These are phyloP conservation scores for Lycium barbarum DNA, from an alignment of 257 asterid species.

Conservation along the genomic window DNA sequence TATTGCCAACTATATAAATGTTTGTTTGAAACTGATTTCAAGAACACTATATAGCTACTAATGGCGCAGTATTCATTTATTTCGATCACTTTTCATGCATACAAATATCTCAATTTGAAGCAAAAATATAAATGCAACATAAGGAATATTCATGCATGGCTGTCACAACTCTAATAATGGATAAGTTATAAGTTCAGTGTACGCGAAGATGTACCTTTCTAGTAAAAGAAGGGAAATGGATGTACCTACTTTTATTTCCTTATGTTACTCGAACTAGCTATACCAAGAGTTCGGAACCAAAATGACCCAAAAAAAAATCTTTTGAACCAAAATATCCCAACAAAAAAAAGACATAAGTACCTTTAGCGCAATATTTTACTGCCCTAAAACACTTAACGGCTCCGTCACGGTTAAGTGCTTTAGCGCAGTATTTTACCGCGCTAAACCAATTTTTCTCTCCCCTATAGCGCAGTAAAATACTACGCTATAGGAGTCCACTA, in stretches of 20 bases:
- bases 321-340: too few relatives aligned
- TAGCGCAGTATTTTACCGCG: too few relatives aligned
- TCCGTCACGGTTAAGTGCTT: too few relatives aligned
- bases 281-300: too few relatives aligned
- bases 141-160: background rate
- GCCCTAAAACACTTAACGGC: too few relatives aligned
- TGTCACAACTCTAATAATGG: background rate
- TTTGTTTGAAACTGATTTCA: background rate
- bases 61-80: background rate
- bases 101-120: constrained; percentile 16
- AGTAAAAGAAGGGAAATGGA: too few relatives aligned
- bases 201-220: background rate
- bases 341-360: too few relatives aligned
- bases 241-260: background rate
- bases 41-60: background rate
- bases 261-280: background rate
- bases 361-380: too few relatives aligned
- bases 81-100: background rate
- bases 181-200: background rate
- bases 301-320: too few relatives aligned
- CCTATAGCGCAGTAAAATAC: too few relatives aligned
- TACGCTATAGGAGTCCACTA: too few relatives aligned
- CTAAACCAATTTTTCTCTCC: too few relatives aligned
- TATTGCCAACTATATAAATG: background rate
- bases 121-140: background rate